These are phyloP conservation scores for Trypanosoma scelopori DNA, from an alignment of 208 protist genomes.

Conservation along the genomic window DNA sequence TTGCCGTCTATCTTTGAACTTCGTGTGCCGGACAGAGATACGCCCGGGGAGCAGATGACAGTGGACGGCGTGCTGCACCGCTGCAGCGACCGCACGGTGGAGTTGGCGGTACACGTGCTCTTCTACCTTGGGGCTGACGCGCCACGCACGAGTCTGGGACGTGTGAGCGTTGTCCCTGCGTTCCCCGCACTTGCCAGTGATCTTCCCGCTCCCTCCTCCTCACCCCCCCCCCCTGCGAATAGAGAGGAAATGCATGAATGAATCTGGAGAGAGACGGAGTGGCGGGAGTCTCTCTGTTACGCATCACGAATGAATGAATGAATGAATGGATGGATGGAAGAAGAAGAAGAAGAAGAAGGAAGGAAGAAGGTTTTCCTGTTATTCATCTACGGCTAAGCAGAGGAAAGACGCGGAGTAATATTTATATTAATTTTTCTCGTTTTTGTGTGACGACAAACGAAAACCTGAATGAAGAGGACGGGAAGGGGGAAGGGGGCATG, in stretches of 20 bases:
- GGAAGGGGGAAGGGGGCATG: background rate
- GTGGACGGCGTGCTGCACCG: constrained; percentile 48
- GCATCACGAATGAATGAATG: too few relatives aligned
- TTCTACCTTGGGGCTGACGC: constrained; percentile 44
- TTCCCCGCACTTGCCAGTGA: constrained; percentile 6
- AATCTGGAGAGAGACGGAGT: too few relatives aligned
- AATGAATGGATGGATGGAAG: too few relatives aligned
- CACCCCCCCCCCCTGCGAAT: background rate
- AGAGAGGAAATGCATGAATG: background rate
- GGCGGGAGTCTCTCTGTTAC: too few relatives aligned
- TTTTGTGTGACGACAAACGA: too few relatives aligned
- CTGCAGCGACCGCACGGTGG: constrained; percentile 39
- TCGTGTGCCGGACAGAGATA: constrained; percentile 7
- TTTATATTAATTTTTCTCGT: too few relatives aligned
- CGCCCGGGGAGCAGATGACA: background rate
- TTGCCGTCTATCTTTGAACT: constrained; percentile 29
- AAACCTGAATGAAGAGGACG: too few relatives aligned
- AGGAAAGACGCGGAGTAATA: too few relatives aligned
- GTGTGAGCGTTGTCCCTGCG: background rate
- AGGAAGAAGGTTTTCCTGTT: too few relatives aligned
- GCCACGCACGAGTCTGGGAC: background rate
- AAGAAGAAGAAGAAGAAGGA: too few relatives aligned
- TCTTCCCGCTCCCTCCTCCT: too few relatives aligned
- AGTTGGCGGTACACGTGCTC: constrained; percentile 51
- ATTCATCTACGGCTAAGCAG: too few relatives aligned